Base-by-base conservation (phyloP, 208 protist species). In the Wallacemonas sp. region DNA sequence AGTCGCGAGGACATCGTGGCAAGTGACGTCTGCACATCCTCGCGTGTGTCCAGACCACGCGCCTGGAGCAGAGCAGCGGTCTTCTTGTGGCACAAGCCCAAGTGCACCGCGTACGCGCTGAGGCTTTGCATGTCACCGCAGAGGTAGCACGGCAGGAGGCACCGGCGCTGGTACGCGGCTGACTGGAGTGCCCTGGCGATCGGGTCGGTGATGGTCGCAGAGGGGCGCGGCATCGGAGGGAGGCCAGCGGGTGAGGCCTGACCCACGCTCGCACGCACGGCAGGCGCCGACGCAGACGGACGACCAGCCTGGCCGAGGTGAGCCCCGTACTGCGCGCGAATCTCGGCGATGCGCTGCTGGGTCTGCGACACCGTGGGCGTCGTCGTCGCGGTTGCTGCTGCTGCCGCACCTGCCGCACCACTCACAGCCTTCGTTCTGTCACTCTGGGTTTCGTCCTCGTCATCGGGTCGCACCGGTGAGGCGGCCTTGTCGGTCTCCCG, bases 101-200 rank as follows among this genome's bases (percentile, higher is more conserved):
- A 49, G 67, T 94, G 88, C 21, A 88, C 70, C 16, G 46, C 61
- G 61, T 90, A 91, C 17, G 78, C 61, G 17, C 60, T 70, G 12
- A 80, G 39, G 36, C 57, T 68, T 44, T 88, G 81, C 72, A 75
- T 62, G 60, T 90, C 84, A 0, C 71, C 88, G 48, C 88, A 94
- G 47, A 82, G 69, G 61, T 87, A 94, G 57, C 88, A 94, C 2
- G 88, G 88, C 55, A 91, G 39, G 56, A 85, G 69, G 47, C 77
- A 81, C 2, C 85, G 88, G 2, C 74, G 75, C 70, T 91, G 83
- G 54, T 83, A 58, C 12, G 52, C 52, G 3, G 52, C 52, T 3
- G 52, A 58, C 19, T 58, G 52, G 29, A 58, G 27, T 8, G 52
- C 32, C 9, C 52, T 24, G n/a, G 24, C 52, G n/a, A 58, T 19